Evolutionary conservation across 2,329 filamentous ascomycete species (phyloP).

Genomic region (Fusarium temperatum): DNA sequence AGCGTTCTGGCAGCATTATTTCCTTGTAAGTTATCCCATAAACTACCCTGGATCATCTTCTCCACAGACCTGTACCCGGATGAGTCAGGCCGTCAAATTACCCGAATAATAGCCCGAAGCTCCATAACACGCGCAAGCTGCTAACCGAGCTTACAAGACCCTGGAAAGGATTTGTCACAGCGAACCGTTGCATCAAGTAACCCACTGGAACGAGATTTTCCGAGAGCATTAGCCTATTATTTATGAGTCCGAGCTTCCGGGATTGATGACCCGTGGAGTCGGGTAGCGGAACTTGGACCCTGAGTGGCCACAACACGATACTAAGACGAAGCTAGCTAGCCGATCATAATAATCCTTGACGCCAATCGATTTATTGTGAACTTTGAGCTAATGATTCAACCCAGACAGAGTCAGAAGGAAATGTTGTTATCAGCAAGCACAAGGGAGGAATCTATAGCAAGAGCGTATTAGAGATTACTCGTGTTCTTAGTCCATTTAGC

Average conservation of each 20-base stretch:
- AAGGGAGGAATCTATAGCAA: fast-evolving
- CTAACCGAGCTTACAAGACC: not conserved
- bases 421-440: no score
- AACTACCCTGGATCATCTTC: not conserved
- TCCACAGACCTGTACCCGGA: no score
- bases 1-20: no score
- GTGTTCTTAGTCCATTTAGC: fast-evolving
- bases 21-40: no score
- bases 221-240: not conserved
- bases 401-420: not conserved
- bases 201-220: not conserved
- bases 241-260: not conserved
- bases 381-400: not conserved
- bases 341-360: not conserved
- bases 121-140: fast-evolving
- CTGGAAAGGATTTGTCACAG: not conserved
- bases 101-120: not conserved
- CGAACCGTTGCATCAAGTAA: not conserved
- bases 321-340: not conserved
- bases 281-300: not conserved
- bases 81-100: not conserved
- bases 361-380: not conserved
- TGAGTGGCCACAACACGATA: not conserved
- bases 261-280: not conserved
- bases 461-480: fast-evolving